Evolutionary conservation across 192 early-diverging fungal genomes (phyloP).

Genomic region (Linnemannia schmuckeri): DNA sequence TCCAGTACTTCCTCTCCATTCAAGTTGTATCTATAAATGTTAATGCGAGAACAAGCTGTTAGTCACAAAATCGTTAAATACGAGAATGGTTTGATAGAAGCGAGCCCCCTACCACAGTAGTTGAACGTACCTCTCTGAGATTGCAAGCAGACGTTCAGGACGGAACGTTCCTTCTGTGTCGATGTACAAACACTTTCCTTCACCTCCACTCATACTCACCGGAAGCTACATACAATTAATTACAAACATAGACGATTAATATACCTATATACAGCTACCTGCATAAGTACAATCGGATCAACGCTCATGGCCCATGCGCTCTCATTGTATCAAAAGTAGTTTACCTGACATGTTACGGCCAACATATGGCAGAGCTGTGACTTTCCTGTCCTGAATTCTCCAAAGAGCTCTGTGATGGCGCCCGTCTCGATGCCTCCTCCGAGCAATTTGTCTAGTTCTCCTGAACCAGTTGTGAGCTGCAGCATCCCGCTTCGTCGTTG

Average conservation of each 20-base stretch:
- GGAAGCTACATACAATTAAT: constrained; percentile 69
- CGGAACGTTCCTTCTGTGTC: constrained; percentile 98
- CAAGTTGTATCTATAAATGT: constrained; percentile 61
- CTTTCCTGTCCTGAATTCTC: constrained; percentile 98
- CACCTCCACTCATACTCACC: constrained; percentile 88
- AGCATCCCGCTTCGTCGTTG: constrained; percentile 84
- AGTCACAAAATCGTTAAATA: not conserved
- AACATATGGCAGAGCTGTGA: constrained; percentile 96
- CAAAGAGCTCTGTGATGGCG: constrained; percentile 97
- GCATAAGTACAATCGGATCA: too few species aligned
- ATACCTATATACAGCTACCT: not conserved
- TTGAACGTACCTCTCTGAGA: constrained; percentile 80
- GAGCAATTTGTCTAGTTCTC: constrained; percentile 90
- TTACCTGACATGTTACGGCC: constrained; percentile 94
- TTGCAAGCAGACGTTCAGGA: constrained; percentile 86
- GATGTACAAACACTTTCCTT: constrained; percentile 96
- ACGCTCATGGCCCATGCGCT: too few species aligned
- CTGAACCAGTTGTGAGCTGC: constrained; percentile 90
- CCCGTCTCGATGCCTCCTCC: constrained; percentile 98
- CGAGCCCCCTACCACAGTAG: not conserved
- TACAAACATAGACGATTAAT: not conserved
- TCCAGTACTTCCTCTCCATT: constrained; percentile 90
- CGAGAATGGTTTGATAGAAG: not conserved
- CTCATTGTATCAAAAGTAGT: not conserved
- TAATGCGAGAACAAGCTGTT: not conserved